These are phyloP conservation scores for Bipolaris victoriae DNA, from an alignment of 2,329 filamentous ascomycete species.

Conservation along the genomic window DNA sequence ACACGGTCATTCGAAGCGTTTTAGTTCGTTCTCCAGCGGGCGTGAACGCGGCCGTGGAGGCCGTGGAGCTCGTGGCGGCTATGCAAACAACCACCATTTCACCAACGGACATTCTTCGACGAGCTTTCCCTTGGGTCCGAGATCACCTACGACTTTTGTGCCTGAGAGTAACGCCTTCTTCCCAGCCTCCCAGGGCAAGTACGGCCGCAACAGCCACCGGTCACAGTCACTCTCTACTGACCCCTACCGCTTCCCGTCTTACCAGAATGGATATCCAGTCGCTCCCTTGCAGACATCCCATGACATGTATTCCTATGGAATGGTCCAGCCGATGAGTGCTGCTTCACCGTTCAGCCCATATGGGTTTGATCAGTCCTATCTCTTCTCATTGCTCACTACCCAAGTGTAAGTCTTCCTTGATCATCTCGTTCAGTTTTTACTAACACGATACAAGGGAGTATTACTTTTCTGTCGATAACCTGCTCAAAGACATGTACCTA, in stretches of 20 bases:
- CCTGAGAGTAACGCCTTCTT: slow-evolving; percentile 46
- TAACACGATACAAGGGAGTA: slow-evolving; percentile 71
- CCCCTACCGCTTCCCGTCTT: slow-evolving; percentile 53
- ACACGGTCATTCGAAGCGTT: slow-evolving; percentile 41
- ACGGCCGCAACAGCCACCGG: slow-evolving; percentile 59
- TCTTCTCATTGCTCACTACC: slow-evolving; percentile 64
- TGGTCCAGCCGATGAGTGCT: slow-evolving; percentile 61
- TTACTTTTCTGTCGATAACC: slow-evolving; percentile 95
- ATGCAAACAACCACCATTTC: slow-evolving; percentile 47
- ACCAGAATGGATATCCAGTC: slow-evolving; percentile 47
- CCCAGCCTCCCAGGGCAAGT: slow-evolving; percentile 45
- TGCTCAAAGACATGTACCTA: slow-evolving; percentile 90
- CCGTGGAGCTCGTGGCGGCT: slow-evolving; percentile 53
- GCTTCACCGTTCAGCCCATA: slow-evolving; percentile 65
- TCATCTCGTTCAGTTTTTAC: slow-evolving; percentile 8
- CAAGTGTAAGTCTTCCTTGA: slow-evolving; percentile 57
- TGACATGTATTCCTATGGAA: slow-evolving; percentile 63
- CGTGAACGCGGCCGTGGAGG: slow-evolving; percentile 58
- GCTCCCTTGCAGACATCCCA: slow-evolving; percentile 55
- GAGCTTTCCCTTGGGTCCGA: slow-evolving; percentile 44
- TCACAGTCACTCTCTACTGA: slow-evolving; percentile 68
- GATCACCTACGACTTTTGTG: slow-evolving; percentile 46
- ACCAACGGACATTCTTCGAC: slow-evolving; percentile 49
- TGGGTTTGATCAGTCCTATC: slow-evolving; percentile 61
- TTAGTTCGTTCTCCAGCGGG: slow-evolving; percentile 43